Conservation (phyloP, 2,329 filamentous ascomycete species). For the Zymoseptoria crescenta region DNA sequence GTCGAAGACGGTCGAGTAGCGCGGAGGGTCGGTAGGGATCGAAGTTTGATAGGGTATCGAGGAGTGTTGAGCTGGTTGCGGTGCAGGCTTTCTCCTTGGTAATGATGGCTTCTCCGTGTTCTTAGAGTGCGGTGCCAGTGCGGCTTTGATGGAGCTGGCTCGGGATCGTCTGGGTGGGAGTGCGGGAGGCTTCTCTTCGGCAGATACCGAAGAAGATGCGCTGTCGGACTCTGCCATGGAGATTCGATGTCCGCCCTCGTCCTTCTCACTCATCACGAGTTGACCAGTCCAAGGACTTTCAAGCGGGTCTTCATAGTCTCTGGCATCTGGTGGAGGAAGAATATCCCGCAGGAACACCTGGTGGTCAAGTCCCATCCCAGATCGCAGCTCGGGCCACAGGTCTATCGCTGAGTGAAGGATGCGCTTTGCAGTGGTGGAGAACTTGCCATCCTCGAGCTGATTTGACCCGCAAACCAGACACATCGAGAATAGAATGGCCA, state of each 20-base stretch:
- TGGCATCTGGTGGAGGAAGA: conserved; percentile 31
- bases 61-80: conserved; percentile 17
- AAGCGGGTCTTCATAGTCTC: conserved; percentile 44
- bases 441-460: conserved; percentile 48
- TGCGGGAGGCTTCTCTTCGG: conserved; percentile 24
- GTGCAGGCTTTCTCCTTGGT: conserved; percentile 36
- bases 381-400: conserved; percentile 37
- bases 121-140: conserved; percentile 12
- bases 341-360: conserved; percentile 35
- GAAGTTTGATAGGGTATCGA: conserved; percentile 18
- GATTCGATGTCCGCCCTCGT: conserved; percentile 34
- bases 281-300: conserved; percentile 21
- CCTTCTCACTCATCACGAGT: conserved; percentile 7
- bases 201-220: conserved; percentile 4
- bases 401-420: conserved; percentile 43
- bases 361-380: conserved; percentile 34
- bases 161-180: conserved; percentile 29
- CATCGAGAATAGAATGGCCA: conserved; percentile 49
- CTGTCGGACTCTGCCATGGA: conserved; percentile 37
- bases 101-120: conserved; percentile 13
- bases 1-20: conserved; percentile 38
- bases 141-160: conserved; percentile 14
- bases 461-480: conserved; percentile 46
- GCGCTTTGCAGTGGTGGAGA: conserved; percentile 44
- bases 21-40: conserved; percentile 33